Conservation (phyloP, 164 flowering plant species). For the Kingdonia uniflora region DNA sequence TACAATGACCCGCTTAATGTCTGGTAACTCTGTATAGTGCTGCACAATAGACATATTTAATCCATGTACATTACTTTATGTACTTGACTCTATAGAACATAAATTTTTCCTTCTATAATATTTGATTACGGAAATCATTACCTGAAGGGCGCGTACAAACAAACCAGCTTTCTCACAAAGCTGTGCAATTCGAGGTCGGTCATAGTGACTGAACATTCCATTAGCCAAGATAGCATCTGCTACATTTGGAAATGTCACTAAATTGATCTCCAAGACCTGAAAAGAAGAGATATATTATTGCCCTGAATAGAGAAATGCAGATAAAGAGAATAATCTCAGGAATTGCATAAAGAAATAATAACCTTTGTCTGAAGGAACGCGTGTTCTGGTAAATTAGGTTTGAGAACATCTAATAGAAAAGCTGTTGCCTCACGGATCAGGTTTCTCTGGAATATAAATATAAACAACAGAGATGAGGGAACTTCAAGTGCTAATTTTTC, state of each 20-base stretch:
- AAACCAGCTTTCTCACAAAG: slow-evolving; percentile 99
- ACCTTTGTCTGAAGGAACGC: slow-evolving; percentile 74
- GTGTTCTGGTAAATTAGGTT: slow-evolving; percentile 78
- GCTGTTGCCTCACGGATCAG: slow-evolving; percentile 87
- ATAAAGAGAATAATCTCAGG: slow-evolving; percentile 1
- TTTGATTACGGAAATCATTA: slow-evolving; percentile 12
- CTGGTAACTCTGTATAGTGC: slow-evolving; percentile 93
- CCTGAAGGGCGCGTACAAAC: slow-evolving; percentile 84
- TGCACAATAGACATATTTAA: slow-evolving; percentile 28
- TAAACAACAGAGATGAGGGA: not conserved
- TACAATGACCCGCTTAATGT: slow-evolving; percentile 95
- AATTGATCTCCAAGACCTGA: slow-evolving; percentile 94
- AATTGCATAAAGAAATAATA: not conserved
- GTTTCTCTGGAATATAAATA: slow-evolving; percentile 43
- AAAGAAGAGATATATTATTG: slow-evolving; percentile 4
- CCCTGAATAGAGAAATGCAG: not conserved
- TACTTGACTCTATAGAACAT: too few relatives aligned
- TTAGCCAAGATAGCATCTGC: slow-evolving; percentile 99
- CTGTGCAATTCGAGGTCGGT: slow-evolving; percentile 95
- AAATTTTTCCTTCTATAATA: too few relatives aligned
- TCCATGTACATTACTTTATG: not conserved
- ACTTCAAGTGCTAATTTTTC: too few relatives aligned
- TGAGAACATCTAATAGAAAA: slow-evolving; percentile 67
- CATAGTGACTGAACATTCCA: slow-evolving; percentile 99
- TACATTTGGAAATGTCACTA: slow-evolving; percentile 96